Base-by-base conservation (phyloP, 2,329 filamentous ascomycete species). In the Aspergillus transmontanensis region DNA sequence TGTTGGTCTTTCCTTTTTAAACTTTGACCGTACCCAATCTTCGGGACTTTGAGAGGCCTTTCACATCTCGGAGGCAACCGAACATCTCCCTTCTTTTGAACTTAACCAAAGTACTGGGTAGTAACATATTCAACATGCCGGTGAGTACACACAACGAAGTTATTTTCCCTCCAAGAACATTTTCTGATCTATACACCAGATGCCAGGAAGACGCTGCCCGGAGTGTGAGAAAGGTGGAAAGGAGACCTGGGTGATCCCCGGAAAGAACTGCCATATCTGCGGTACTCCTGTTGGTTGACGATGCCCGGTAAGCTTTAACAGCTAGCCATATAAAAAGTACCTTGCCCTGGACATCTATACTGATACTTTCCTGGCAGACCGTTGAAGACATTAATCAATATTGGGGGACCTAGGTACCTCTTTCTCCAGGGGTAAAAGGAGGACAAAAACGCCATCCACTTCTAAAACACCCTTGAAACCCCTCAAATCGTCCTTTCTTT, bases 191-290 rank as follows among this genome's bases (percentile, higher is more conserved):
- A 21, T 23, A 59, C 28, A 23, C 51, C 64, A 81, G 79, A 81
- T 82, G 80, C 78, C 79, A n/a, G 80, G 80, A 64, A 75, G 80
- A 23, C 73, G 75, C 34, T 82, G 80, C 62, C 79, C 79, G 34
- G 77, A 66, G 21, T 82, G 80, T 61, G 61, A 69, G 57, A 64
- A 63, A 3, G 60, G 73, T 7, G 78, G 78, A 28, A 68, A 76
- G 58, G 79, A 80, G 66, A 71, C 74, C 28, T 82, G 80, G 80
- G 80, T 82, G 3, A 81, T 81, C 60, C 79, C 80, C 6, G 80
- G 80, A n/a, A 81, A 80, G 63, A 73, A 76, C 65, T 82, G 80
- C 63, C 79, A 81, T 66, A 68, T 77, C 46, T 81, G 79, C 60
- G 75, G 78, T 12, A 76, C 75, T 63, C 73, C 53, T 74, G 77